Conservation (phyloP, 2,329 filamentous ascomycete genomes). For the Magnaporthiopsis incrustans region DNA sequence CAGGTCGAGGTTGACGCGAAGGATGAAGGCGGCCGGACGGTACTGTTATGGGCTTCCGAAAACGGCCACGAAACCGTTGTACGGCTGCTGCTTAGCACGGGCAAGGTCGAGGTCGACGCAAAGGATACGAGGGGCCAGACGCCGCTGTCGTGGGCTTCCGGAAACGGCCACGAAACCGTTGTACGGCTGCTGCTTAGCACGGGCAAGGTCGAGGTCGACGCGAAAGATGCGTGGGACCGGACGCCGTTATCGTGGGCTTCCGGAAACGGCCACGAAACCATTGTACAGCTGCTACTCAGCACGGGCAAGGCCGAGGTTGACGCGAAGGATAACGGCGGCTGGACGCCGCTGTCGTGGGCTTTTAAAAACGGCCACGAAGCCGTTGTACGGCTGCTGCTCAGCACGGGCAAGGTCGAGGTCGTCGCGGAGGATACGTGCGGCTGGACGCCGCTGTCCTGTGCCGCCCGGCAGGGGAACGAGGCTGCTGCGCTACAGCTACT, state of each 20-base stretch:
- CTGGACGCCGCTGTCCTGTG: too few species aligned
- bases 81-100: constrained; percentile 5
- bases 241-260: background rate
- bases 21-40: background rate
- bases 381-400: background rate
- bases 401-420: too few species aligned
- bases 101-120: background rate
- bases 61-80: background rate
- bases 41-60: background rate
- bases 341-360: constrained; percentile 6
- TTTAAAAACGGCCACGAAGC: too few species aligned
- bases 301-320: background rate
- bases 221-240: too few species aligned
- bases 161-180: too few species aligned
- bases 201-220: too few species aligned
- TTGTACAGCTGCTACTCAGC: constrained; percentile 6
- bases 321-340: background rate
- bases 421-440: too few species aligned
- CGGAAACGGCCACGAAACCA: background rate
- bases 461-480: too few species aligned
- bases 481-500: too few species aligned
- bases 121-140: constrained; percentile 5
- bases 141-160: constrained; percentile 1
- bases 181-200: background rate
- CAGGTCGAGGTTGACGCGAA: background rate